Evolutionary conservation across 2,329 filamentous ascomycete genomes (phyloP).

Genomic region (Hypoxylon sp.): DNA sequence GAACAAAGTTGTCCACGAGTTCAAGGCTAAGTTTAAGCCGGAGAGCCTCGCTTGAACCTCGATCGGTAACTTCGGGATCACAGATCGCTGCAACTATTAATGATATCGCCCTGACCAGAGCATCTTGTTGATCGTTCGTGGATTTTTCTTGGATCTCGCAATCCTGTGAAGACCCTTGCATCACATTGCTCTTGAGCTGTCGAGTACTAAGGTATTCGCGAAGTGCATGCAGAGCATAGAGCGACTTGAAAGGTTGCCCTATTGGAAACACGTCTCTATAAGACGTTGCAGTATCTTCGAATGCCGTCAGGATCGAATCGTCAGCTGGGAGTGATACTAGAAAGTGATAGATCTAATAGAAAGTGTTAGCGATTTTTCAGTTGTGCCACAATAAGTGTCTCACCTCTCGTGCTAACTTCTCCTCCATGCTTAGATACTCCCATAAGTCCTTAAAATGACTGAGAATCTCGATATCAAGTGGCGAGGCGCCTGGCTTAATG

Average conservation of each 20-base stretch:
- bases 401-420: slow-evolving; percentile 78
- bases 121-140: slow-evolving; percentile 52
- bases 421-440: slow-evolving; percentile 81
- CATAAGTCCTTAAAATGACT: slow-evolving; percentile 88
- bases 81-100: slow-evolving; percentile 74
- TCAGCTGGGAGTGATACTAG: slow-evolving; percentile 79
- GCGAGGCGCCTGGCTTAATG: slow-evolving; percentile 67
- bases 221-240: slow-evolving; percentile 80
- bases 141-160: slow-evolving; percentile 46
- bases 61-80: slow-evolving; percentile 67
- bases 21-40: slow-evolving; percentile 66
- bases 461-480: slow-evolving; percentile 83
- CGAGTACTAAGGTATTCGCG: slow-evolving; percentile 70
- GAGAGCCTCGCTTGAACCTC: slow-evolving; percentile 60
- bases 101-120: slow-evolving; percentile 63
- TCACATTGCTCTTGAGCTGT: slow-evolving; percentile 49
- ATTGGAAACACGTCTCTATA: slow-evolving; percentile 77
- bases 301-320: slow-evolving; percentile 70
- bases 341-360: slow-evolving; percentile 75
- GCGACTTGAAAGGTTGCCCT: slow-evolving; percentile 77
- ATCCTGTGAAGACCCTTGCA: slow-evolving; percentile 48
- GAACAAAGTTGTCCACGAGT: slow-evolving; percentile 70
- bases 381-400: neutral
- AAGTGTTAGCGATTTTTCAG: slow-evolving; percentile 17
- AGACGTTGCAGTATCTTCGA: slow-evolving; percentile 68